A percentile compares a stretch with the other conserved stretches of the same genome.
Conservation (phyloP, 257 asterid species). For the Thymus mandschuricus region DNA sequence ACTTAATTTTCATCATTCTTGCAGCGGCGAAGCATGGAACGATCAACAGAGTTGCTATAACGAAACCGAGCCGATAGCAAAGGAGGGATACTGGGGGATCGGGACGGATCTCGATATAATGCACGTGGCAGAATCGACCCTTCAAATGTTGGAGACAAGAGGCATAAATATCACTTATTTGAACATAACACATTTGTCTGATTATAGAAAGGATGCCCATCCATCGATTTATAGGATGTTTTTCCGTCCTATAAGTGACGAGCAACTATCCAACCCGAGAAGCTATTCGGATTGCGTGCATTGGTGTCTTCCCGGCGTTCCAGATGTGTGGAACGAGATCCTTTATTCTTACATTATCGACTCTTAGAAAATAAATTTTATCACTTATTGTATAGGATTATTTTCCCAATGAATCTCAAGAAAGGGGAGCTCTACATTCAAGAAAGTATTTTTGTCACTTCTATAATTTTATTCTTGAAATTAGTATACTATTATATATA, state of each 20-base stretch:
- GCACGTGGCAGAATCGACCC: conserved; percentile 3
- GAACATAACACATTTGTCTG: conserved; percentile 67
- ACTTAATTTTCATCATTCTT: background rate
- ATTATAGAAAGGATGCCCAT: conserved; percentile 69
- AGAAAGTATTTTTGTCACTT: too few species aligned
- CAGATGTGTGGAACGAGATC: conserved; percentile 77
- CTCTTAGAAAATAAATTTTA: too few species aligned
- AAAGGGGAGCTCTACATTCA: too few species aligned
- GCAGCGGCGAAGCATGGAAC: conserved; percentile 12
- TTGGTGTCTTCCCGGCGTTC: conserved; percentile 90
- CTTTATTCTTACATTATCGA: conserved; percentile 51
- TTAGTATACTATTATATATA: too few species aligned
- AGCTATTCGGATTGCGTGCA: conserved; percentile 62
- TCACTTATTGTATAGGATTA: too few species aligned
- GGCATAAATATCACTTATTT: conserved; percentile 44
- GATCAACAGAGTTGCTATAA: conserved; percentile 10
- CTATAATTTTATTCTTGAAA: too few species aligned
- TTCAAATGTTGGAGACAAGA: conserved; percentile 15
- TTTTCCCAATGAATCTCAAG: too few species aligned
- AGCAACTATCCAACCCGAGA: conserved; percentile 42
- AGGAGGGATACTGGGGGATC: conserved; percentile 26
- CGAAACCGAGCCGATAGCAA: conserved; percentile 9
- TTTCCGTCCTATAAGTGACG: conserved; percentile 32
- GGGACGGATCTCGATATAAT: conserved; percentile 21
- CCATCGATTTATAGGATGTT: conserved; percentile 52